Conservation (phyloP, 73 alveolate species). For the Tetrahymena malaccensis region DNA sequence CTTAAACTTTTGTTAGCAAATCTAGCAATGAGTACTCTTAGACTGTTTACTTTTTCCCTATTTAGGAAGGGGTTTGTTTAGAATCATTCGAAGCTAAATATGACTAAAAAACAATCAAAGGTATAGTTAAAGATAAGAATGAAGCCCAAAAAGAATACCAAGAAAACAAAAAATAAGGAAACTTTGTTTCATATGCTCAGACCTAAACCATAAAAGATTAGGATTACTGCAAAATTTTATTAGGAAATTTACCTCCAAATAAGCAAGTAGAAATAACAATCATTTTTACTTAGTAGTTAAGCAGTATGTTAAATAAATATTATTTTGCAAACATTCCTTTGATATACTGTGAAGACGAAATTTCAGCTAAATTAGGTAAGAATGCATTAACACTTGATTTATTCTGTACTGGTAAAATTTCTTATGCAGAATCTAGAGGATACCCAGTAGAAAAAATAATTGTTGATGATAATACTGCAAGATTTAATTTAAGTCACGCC, state of each 20-base stretch:
- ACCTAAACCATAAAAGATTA: neutral
- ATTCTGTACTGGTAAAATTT: neutral
- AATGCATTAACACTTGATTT: neutral
- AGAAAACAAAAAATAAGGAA: constrained; percentile 7
- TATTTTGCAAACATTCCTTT: neutral
- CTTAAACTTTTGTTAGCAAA: neutral
- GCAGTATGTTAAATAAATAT: neutral
- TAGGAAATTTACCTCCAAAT: constrained; percentile 21
- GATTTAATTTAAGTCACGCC: neutral
- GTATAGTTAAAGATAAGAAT: constrained; percentile 4
- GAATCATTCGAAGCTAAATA: neutral
- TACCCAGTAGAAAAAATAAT: constrained; percentile 2
- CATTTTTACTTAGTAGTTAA: neutral
- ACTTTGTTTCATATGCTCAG: constrained; percentile 5
- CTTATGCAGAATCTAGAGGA: neutral
- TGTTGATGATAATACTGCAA: neutral
- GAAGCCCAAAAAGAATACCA: constrained; percentile 1
- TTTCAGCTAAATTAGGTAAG: neutral
- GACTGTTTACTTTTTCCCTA: neutral
- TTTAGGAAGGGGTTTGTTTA: neutral
- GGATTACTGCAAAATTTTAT: neutral
- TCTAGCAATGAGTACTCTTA: neutral
- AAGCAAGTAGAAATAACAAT: neutral
- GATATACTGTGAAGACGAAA: neutral
- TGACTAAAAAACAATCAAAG: constrained; percentile 1